Evolutionary conservation across 202 grass and related monocot species (phyloP).

Genomic region (Elaeis oleifera): DNA sequence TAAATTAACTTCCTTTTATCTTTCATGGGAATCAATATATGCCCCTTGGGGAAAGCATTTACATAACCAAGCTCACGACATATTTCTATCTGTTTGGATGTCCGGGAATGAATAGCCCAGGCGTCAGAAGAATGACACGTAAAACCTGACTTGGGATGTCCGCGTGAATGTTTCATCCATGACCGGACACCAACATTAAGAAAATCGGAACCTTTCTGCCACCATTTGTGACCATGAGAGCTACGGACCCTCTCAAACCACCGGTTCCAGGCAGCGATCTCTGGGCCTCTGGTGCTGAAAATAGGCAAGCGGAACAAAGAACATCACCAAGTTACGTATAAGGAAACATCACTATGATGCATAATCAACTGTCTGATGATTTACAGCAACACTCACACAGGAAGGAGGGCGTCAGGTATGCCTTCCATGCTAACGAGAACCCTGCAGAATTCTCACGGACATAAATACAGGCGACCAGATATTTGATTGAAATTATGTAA

Average conservation of each 20-base stretch:
- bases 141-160: too few relatives aligned
- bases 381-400: conserved; percentile 42
- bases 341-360: not conserved
- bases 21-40: too few relatives aligned
- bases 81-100: too few relatives aligned
- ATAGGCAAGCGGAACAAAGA: not conserved
- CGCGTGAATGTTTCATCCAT: not conserved
- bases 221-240: conserved; percentile 85
- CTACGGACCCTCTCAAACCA: conserved; percentile 91
- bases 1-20: too few relatives aligned
- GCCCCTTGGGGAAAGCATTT: too few relatives aligned
- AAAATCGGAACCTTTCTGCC: conserved; percentile 69
- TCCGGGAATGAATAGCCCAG: too few relatives aligned
- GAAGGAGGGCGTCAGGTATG: conserved; percentile 81
- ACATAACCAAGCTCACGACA: too few relatives aligned
- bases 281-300: conserved; percentile 70
- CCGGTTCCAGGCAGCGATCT: conserved; percentile 81
- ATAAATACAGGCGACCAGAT: conserved; percentile 3
- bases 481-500: not conserved
- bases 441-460: conserved; percentile 28
- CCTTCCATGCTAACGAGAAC: conserved; percentile 67
- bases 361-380: not conserved
- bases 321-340: not conserved
- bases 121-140: too few relatives aligned
- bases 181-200: conserved; percentile 18